Conservation (phyloP, 257 asterid genomes). For the Solanum chaucha region DNA sequence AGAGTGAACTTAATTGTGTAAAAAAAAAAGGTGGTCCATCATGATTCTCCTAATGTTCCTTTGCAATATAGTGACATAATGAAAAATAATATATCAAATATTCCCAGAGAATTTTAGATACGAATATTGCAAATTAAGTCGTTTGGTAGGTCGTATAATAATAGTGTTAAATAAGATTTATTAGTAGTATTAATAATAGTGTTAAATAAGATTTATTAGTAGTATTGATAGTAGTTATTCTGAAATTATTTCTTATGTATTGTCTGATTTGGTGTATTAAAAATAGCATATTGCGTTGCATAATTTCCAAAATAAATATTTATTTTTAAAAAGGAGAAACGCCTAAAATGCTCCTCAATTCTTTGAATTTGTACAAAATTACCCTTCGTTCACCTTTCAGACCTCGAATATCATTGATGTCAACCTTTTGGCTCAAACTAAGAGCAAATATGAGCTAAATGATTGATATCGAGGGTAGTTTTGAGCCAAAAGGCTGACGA, state of each 20-base stretch:
- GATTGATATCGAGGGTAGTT: neutral
- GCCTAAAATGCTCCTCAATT: neutral
- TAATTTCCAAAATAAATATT: too few species aligned
- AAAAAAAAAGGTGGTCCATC: neutral
- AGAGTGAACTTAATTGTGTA: neutral
- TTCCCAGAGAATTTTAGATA: neutral
- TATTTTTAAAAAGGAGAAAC: neutral
- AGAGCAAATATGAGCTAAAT: neutral
- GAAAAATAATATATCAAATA: neutral
- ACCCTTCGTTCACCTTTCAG: neutral
- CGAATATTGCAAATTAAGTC: neutral
- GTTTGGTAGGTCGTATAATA: too few species aligned
- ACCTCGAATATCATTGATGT: neutral
- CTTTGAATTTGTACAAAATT: too few species aligned
- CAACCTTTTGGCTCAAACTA: neutral
- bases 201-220: too few species aligned
- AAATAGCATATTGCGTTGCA: neutral
- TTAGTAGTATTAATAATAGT: too few species aligned
- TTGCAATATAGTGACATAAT: neutral
- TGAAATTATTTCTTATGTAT: neutral
- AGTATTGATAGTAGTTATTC: too few species aligned
- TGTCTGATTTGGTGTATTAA: neutral
- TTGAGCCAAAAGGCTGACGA: neutral
- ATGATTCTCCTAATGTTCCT: neutral
- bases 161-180: neutral